phyloP scores from a whole-genome alignment of 805 yeast species.

The Cyberlindnera bimundalis region DNA sequence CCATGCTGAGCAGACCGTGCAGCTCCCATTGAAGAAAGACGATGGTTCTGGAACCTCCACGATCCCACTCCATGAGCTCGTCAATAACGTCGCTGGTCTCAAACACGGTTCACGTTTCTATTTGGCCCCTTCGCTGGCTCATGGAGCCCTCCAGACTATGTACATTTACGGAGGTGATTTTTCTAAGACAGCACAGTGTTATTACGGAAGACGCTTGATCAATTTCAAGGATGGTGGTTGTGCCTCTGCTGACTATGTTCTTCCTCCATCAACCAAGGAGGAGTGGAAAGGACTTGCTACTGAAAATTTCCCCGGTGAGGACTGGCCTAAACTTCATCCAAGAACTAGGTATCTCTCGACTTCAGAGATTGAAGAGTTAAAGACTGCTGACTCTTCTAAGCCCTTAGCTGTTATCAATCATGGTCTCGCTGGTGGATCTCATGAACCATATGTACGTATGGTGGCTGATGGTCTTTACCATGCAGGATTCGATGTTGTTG shows the following conservation, averaged over 20 bases:
- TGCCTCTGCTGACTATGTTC: constrained; percentile 71
- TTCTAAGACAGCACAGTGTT: constrained; percentile 49
- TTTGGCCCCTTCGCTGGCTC: constrained; percentile 60
- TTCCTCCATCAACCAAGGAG: constrained; percentile 35
- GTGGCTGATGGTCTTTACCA: constrained; percentile 42
- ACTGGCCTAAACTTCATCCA: constrained; percentile 61
- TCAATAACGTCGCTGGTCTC: constrained; percentile 41
- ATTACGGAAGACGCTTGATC: constrained; percentile 71
- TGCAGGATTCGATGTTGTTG: constrained; percentile 54
- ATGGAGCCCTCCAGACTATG: constrained; percentile 77
- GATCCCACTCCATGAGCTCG: constrained; percentile 23
- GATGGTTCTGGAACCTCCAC: constrained; percentile 14
- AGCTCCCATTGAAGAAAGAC: constrained; percentile 22
- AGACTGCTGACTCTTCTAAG: constrained; percentile 31
- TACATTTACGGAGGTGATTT: constrained; percentile 56
- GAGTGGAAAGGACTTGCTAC: constrained; percentile 31
- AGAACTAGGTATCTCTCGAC: constrained; percentile 60
- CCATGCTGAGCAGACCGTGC: constrained; percentile 27
- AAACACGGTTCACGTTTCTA: constrained; percentile 45
- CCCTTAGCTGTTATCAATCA: constrained; percentile 65
- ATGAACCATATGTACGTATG: constrained; percentile 67
- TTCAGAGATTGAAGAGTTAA: constrained; percentile 36
- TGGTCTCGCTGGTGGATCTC: constrained; percentile 80
- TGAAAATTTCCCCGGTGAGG: constrained; percentile 43
- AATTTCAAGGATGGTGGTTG: constrained; percentile 63